Evolutionary conservation across 2,329 filamentous ascomycete genomes (phyloP), one percentile per base, ranked within the genome.

Genomic region (Incumbomyces lentus): DNA sequence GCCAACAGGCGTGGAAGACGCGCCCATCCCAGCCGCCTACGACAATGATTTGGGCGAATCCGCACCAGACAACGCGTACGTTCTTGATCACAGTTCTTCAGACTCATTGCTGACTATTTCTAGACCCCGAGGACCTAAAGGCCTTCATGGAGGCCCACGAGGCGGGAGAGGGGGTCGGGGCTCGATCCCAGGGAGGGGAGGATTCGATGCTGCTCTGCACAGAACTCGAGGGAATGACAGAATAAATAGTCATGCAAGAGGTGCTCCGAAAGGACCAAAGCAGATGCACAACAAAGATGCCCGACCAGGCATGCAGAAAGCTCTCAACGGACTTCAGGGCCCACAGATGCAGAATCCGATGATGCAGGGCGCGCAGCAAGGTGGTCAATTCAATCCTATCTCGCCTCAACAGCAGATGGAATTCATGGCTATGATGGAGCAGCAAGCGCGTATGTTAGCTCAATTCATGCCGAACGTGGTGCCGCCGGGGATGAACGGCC

Each of bases 61-160:
- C 19, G 53, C 55, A 12, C 55, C 55, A 10, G 55, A 56, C 43
- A 57, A 57, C 48, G 55, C 55, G 55, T 57, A 56, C 36, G 54
- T 56, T 3, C 6, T 14, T 32, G 46, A n/a, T 16, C 32, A 13
- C 13, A 49, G 54, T 34, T 29, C 26, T 26, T 26, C 36, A 7
- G 37, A 7, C 14, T 30, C 32, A 40, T 29, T 49, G 33, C 49
- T 48, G 34, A 48, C 6, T 30, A 41, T 45, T 8, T 33, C 49
- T 59, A 95, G 90, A 60, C 92, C 92, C 8, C 96, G 88, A 43
- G 92, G 90, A 47, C 92, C 92, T 14, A 92, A 89, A 64, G 88
- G 89, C 30, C 95, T 96, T 88, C 84, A 92, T 60, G 86, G 84
- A 62, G 78, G 78, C 44, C 72, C 75, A 47, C 71, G 74, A 46